Evolutionary conservation across 2,329 filamentous ascomycete species (phyloP), one percentile per base, ranked within the genome.

Genomic region (Lachnellula occidentalis): DNA sequence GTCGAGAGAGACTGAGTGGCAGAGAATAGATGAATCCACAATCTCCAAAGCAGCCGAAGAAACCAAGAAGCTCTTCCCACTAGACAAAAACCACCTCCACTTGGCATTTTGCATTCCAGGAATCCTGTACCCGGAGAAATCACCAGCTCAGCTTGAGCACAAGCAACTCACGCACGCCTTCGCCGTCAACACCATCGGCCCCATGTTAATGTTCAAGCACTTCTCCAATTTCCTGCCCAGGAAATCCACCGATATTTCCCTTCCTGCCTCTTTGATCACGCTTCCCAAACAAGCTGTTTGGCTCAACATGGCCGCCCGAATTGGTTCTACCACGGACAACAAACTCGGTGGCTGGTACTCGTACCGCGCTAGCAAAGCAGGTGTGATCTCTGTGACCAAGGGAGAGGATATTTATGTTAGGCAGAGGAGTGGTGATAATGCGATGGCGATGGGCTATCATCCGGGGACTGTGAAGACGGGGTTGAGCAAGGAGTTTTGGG

Each of bases 401-500:
- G 86, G 80, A 6, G 83, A 90, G 58, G 89, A 94, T 67, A 76
- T 87, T 27, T 80, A 84, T 65, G 71, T 94, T 34, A 70, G 71
- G 36, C 74, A 77, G 4, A 75, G 77, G 42, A 78, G 79, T 55
- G 82, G 78, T 0, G 78, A 80, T 0, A 82, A 80, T 50, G 87
- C 86, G 0, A 75, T 90, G 60, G 82, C 83, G 1, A 72, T 95
- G 11, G 80, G 79, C 9, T 78, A 94, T 65, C 90, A 94, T 70
- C 90, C 90, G 1, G 89, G 90, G 2, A 94, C 89, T 1, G 88
- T 94, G 48, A 84, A 79, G 73, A 94, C 89, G 49, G 84, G 79
- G 9, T 72, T 95, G 58, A 90, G 84, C 59, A 78, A 76, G 64
- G 83, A 83, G 43, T 94, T 88, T 66, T 92, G 88, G 88, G 74